A percentile compares a stretch with the other conserved stretches of the same genome.
These are phyloP conservation scores for Cystobasidium slooffiae DNA, from an alignment of 1,284 basidiomycete genomes.

Conservation along the genomic window DNA sequence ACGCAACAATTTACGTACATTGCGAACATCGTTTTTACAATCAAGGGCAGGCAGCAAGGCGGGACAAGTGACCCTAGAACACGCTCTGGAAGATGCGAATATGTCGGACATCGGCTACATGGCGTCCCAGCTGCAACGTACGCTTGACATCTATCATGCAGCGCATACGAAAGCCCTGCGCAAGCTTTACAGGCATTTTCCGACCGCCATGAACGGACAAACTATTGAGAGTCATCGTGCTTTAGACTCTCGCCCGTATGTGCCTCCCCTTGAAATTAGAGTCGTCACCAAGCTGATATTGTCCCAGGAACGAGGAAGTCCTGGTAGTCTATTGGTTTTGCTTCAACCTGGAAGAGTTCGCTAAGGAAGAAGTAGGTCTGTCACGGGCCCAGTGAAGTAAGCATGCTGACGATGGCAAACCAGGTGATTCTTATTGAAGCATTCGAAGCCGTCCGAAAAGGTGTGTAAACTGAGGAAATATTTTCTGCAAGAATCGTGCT, in stretches of 20 bases:
- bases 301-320: slow-evolving; percentile 61
- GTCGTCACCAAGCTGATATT: not conserved
- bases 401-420: not conserved
- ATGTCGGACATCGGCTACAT: slow-evolving; percentile 67
- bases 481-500: too few relatives aligned
- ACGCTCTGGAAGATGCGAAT: slow-evolving; percentile 37
- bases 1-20: slow-evolving; percentile 65
- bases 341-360: slow-evolving; percentile 90
- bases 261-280: not conserved
- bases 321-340: slow-evolving; percentile 92
- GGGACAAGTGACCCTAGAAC: not conserved
- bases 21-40: slow-evolving; percentile 68
- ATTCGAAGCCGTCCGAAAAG: slow-evolving; percentile 50
- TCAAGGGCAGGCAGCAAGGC: slow-evolving; percentile 46
- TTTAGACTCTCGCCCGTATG: slow-evolving; percentile 16
- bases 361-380: slow-evolving; percentile 71
- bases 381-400: not conserved
- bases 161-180: slow-evolving; percentile 41
- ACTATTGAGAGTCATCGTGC: slow-evolving; percentile 23
- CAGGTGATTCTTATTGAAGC: slow-evolving; percentile 68
- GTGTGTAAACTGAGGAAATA: not conserved
- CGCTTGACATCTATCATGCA: slow-evolving; percentile 71
- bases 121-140: slow-evolving; percentile 68
- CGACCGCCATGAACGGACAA: not conserved
- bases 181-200: slow-evolving; percentile 42